Percentiles rank a stretch among this genome's conserved stretches.
Conservation (phyloP, 805 yeast genomes). For the Wickerhamomyces bisporus region DNA sequence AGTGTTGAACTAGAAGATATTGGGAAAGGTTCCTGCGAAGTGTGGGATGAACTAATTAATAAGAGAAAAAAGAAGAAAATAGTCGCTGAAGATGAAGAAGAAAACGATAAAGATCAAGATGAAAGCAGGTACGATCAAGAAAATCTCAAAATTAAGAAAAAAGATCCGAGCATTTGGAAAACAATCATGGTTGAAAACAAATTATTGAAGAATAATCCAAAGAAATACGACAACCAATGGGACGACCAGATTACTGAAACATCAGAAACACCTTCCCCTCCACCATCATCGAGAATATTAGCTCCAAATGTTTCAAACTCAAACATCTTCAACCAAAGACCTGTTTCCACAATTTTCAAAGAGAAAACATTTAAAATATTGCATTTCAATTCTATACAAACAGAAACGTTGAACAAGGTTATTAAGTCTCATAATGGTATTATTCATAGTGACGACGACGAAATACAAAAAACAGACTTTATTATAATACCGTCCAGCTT, state of each 20-base stretch:
- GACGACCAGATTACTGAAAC: conserved; percentile 11
- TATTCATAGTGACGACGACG: conserved; percentile 6
- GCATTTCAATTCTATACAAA: conserved; percentile 37
- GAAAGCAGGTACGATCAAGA: conserved; percentile 11
- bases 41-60: conserved; percentile 21
- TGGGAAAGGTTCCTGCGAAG: conserved; percentile 26
- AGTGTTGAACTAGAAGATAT: conserved; percentile 15
- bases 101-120: conserved; percentile 3
- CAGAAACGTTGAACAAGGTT: conserved; percentile 33
- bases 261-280: no score
- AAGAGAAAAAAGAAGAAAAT: conserved; percentile 13
- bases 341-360: conserved; percentile 30
- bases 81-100: conserved; percentile 10
- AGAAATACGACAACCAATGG: conserved; percentile 14
- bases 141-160: conserved; percentile 12
- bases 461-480: conserved; percentile 6
- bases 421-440: conserved; percentile 43
- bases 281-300: no score
- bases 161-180: conserved; percentile 36
- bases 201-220: conserved; percentile 1
- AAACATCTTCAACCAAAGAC: conserved; percentile 1
- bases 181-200: conserved; percentile 27
- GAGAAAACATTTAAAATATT: conserved; percentile 37
- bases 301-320: background rate
- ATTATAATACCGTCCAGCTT: conserved; percentile 17